phyloP scores from a whole-genome alignment of 169 alveolate species.

The Plasmodium gonderi region DNA sequence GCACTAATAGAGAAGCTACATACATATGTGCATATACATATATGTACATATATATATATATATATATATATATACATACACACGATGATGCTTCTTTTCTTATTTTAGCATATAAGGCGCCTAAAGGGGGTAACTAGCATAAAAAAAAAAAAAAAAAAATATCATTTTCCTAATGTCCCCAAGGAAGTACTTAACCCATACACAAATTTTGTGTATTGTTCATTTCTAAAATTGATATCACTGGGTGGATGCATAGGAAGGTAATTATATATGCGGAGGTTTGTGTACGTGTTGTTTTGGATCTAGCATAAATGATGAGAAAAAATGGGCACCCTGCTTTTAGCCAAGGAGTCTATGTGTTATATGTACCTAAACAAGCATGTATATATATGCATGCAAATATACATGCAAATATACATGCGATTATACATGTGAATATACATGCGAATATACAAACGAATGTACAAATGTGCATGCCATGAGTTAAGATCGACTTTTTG shows the following conservation, averaged over 20 bases:
- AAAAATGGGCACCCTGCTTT: background rate
- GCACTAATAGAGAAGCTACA: background rate
- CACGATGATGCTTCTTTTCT: background rate
- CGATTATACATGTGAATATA: too few species aligned
- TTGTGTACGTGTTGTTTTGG: background rate
- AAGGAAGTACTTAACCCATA: background rate
- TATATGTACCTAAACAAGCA: too few species aligned
- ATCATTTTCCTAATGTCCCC: background rate
- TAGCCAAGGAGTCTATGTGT: background rate
- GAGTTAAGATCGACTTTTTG: too few species aligned
- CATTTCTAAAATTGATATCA: background rate
- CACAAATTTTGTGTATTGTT: background rate
- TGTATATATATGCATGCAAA: background rate
- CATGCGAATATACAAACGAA: too few species aligned
- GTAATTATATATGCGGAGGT: background rate
- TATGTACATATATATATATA: background rate
- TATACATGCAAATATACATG: background rate
- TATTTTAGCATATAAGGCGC: background rate
- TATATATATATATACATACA: background rate
- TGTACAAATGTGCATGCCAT: too few species aligned
- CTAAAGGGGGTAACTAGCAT: background rate
- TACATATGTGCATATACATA: background rate
- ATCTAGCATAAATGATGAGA: background rate
- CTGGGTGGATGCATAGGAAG: background rate
- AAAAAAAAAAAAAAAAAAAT: background rate